A percentile compares a stretch with the other conserved stretches of the same genome.
phyloP scores from a whole-genome alignment of 305 asterid species.

The Solanum chacoense region DNA sequence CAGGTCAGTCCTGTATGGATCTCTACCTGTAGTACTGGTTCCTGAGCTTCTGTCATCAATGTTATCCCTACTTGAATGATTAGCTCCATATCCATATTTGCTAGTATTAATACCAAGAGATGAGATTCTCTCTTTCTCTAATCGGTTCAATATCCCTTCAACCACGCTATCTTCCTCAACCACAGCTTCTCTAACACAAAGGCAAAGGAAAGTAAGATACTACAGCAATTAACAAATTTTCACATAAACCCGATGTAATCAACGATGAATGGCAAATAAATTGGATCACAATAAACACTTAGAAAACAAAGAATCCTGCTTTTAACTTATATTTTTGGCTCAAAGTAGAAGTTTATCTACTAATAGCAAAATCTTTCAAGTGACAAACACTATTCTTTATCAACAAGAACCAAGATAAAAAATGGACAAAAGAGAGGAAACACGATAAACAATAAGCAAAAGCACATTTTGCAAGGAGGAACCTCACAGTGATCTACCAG shows the following conservation, averaged over 20 bases:
- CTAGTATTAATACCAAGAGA: constrained; percentile 37
- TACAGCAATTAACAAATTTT: neutral
- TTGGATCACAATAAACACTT: neutral
- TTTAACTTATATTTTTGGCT: neutral
- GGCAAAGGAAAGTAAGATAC: neutral
- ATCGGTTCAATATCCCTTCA: constrained; percentile 48
- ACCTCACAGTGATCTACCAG: constrained; percentile 47
- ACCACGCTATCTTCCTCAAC: constrained; percentile 45
- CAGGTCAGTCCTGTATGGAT: constrained; percentile 18
- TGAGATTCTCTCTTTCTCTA: constrained; percentile 65
- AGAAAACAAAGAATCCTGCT: neutral
- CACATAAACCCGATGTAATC: neutral
- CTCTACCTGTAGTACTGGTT: constrained; percentile 12
- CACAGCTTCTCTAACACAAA: constrained; percentile 40
- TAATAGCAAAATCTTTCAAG: neutral
- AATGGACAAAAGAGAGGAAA: neutral
- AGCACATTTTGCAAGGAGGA: neutral
- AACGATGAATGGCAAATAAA: neutral
- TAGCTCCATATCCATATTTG: constrained; percentile 21
- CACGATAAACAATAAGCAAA: neutral
- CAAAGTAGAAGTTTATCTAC: neutral
- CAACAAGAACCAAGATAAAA: neutral
- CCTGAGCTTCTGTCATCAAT: constrained; percentile 13
- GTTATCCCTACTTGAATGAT: constrained; percentile 21
- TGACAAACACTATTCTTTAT: neutral